Evolutionary conservation across 768 basidiomycete genomes (phyloP).

Genomic region (Sistotremastrum niveocremeum): DNA sequence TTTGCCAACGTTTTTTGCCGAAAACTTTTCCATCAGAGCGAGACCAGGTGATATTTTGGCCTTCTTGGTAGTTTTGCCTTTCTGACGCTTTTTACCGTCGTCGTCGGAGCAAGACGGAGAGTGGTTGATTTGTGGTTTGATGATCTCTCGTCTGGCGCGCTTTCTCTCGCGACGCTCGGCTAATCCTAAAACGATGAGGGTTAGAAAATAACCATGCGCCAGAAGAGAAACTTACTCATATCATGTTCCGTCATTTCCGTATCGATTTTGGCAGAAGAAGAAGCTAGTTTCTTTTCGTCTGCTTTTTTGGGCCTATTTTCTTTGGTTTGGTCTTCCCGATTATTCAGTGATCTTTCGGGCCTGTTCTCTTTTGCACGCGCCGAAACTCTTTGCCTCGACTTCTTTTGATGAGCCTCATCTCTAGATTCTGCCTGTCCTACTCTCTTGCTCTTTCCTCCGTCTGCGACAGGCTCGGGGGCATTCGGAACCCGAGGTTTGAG

Average conservation of each 20-base stretch:
- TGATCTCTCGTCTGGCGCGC: conserved; percentile 41
- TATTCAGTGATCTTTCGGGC: no score
- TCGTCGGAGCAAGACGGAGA: conserved; percentile 2
- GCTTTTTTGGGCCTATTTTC: no score
- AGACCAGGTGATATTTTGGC: conserved; percentile 32
- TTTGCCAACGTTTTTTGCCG: conserved; percentile 46
- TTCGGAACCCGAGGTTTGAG: conserved; percentile 33
- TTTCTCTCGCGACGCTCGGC: conserved; percentile 53
- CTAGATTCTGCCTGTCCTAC: no score
- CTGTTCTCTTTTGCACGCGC: no score
- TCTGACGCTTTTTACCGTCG: conserved; percentile 5
- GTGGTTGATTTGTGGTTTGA: conserved; percentile 20
- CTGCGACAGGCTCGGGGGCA: neutral
- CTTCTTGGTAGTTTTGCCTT: conserved; percentile 13
- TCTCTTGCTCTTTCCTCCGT: no score
- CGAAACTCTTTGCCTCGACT: no score
- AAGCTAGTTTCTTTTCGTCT: no score
- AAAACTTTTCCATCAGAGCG: conserved; percentile 56
- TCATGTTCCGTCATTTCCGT: neutral
- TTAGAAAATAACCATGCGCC: neutral
- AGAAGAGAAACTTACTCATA: neutral
- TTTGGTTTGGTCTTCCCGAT: no score
- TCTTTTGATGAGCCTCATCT: no score
- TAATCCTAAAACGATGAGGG: conserved; percentile 30
- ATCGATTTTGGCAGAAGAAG: no score